Evolutionary conservation across 768 basidiomycete genomes (phyloP), one percentile per base, ranked within the genome.

Genomic region (Termitomyces bulborhizus): DNA sequence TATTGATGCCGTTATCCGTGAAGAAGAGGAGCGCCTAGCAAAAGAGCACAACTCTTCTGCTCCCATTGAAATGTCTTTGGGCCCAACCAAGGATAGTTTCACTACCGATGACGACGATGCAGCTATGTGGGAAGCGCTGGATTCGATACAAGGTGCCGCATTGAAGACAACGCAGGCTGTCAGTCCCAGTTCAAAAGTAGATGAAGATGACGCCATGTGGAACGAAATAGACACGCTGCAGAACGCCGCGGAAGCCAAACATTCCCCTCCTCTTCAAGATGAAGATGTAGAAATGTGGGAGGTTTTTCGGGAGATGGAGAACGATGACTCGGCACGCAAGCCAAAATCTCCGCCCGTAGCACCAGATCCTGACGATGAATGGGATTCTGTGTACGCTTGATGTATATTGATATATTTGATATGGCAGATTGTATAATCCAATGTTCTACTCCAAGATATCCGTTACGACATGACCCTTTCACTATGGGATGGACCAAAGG

Each of bases 231-330:
- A 63, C 39, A 55, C 55, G 11, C 53, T 60, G 26, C 41, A 61
- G 29, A 31, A 41, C 27, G 44, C 37, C 21, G 21, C 15, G 7
- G 36, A 53, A 34, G n/a, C 44, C 13, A 40, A 18, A 13, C 37
- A 42, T 26, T 15, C 49, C 34, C 4, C 40, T 36, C 52, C 26
- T 47, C n/a, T 15, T 21, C 42, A 13, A 46, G 49, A 66, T n/a
- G 73, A 74, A n/a, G 85, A 86, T 50, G 83, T 86, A 41, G 88
- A 88, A 6, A 80, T 90, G 78, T 90, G 90, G 84, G 79, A 84
- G 59, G 74, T 86, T 41, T 70, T 89, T 51, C 63, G 77, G 40
- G 82, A 88, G 63, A 68, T 83, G 34, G 84, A 82, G 56, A 48
- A 66, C 41, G 45, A 53, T 9, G 18, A 34, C 34, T 6, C 34